Percentiles rank a stretch among this genome's conserved stretches.
Evolutionary conservation across 352 stramenopile species (phyloP).

Genomic region (Pseudoperonospora humuli): DNA sequence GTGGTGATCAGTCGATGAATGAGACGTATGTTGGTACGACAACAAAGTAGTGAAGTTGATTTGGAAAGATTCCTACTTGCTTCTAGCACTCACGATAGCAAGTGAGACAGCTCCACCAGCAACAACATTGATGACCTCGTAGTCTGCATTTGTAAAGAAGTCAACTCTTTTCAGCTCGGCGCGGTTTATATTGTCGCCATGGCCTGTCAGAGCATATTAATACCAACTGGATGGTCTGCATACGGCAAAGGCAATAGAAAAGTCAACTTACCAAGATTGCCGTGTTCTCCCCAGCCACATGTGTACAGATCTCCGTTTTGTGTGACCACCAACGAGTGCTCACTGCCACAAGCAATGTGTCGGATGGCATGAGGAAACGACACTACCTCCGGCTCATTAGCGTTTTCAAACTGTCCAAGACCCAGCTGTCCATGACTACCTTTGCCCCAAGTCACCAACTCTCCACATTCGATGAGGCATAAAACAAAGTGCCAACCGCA

Average conservation of each 20-base stretch:
- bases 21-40: conserved; percentile 9
- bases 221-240: no score
- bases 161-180: conserved; percentile 29
- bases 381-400: conserved; percentile 9
- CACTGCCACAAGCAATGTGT: conserved; percentile 64
- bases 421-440: conserved; percentile 66
- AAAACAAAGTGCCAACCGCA: conserved; percentile 79
- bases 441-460: conserved; percentile 66
- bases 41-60: neutral
- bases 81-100: conserved; percentile 20
- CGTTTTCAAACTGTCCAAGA: conserved; percentile 19
- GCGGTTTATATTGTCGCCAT: conserved; percentile 43
- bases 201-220: conserved; percentile 28
- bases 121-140: conserved; percentile 27
- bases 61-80: conserved; percentile 1
- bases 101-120: conserved; percentile 66
- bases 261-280: conserved; percentile 55
- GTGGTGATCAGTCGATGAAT: conserved; percentile 6
- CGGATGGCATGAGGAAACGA: conserved; percentile 24
- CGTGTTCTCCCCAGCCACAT: conserved; percentile 78
- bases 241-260: neutral
- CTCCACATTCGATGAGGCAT: conserved; percentile 28
- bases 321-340: conserved; percentile 60
- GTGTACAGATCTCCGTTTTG: conserved; percentile 51
- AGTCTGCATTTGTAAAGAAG: conserved; percentile 32